Evolutionary conservation across 2,329 filamentous ascomycete species (phyloP).

Genomic region (Alternaria arborescens): DNA sequence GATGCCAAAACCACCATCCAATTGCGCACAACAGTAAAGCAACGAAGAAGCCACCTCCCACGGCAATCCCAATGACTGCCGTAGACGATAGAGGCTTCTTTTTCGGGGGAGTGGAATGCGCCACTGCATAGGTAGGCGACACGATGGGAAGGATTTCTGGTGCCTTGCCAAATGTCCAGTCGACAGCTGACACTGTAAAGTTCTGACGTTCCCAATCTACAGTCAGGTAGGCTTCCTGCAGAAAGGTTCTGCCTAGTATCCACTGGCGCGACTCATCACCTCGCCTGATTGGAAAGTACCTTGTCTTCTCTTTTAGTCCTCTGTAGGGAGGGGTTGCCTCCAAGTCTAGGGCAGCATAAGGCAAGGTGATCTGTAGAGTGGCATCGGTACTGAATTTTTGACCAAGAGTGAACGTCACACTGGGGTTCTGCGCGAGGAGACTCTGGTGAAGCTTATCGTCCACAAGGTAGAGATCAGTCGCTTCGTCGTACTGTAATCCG

Average conservation of each 20-base stretch:
- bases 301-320: slow-evolving; percentile 67
- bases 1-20: slow-evolving; percentile 48
- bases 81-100: slow-evolving; percentile 37
- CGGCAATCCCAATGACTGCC: slow-evolving; percentile 56
- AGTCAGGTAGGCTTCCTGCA: slow-evolving; percentile 70
- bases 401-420: slow-evolving; percentile 55
- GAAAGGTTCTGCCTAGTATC: slow-evolving; percentile 72
- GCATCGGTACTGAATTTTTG: slow-evolving; percentile 44
- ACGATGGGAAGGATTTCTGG: slow-evolving; percentile 46
- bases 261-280: slow-evolving; percentile 63
- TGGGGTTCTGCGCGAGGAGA: slow-evolving; percentile 55
- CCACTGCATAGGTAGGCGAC: slow-evolving; percentile 36
- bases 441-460: slow-evolving; percentile 64
- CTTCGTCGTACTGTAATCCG: slow-evolving; percentile 71
- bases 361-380: slow-evolving; percentile 57
- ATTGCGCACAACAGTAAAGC: slow-evolving; percentile 42
- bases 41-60: slow-evolving; percentile 50
- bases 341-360: slow-evolving; percentile 61
- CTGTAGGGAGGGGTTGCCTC: slow-evolving; percentile 59
- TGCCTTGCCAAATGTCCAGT: slow-evolving; percentile 41
- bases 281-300: slow-evolving; percentile 72
- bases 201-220: slow-evolving; percentile 59
- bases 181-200: slow-evolving; percentile 56
- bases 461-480: slow-evolving; percentile 71
- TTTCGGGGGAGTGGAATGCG: not conserved